Evolutionary conservation across 1,284 basidiomycete genomes (phyloP).

Genomic region (Leccinum variabile): DNA sequence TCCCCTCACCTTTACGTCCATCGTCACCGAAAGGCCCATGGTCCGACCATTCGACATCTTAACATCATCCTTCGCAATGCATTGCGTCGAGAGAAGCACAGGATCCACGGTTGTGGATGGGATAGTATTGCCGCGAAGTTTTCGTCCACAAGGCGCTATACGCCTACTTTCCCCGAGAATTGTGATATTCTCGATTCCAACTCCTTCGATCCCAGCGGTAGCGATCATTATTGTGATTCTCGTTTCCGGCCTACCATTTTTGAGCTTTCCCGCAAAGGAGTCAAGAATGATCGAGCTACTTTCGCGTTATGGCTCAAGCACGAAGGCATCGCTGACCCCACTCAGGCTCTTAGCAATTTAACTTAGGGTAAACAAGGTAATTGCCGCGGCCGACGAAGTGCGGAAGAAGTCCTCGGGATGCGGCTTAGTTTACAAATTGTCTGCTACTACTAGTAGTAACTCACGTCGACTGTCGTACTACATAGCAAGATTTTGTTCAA

Average conservation of each 20-base stretch:
- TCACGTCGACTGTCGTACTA: no score
- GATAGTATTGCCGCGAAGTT: slow-evolving; percentile 41
- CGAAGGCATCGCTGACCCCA: slow-evolving; percentile 51
- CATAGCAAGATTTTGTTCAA: no score
- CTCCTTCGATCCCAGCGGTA: no score
- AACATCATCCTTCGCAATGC: slow-evolving; percentile 51
- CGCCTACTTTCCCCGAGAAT: not conserved
- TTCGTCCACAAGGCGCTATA: slow-evolving; percentile 32
- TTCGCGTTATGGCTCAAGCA: slow-evolving; percentile 61
- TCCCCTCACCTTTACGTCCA: no score
- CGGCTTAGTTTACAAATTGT: no score
- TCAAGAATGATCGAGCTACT: slow-evolving; percentile 56
- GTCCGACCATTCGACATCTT: slow-evolving; percentile 49
- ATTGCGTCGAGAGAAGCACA: slow-evolving; percentile 48
- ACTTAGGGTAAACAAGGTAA: no score
- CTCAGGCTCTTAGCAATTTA: slow-evolving; percentile 34
- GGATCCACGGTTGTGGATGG: slow-evolving; percentile 52
- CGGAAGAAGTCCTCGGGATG: no score
- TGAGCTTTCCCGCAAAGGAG: slow-evolving; percentile 26
- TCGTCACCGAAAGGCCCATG: slow-evolving; percentile 31
- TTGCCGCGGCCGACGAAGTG: no score
- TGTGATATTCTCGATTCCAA: no score
- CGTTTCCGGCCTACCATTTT: no score
- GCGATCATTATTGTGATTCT: no score
- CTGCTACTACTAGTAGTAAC: no score